Base-by-base conservation (phyloP, 2,329 filamentous ascomycete species). In the Pseudogymnoascus sp. region DNA sequence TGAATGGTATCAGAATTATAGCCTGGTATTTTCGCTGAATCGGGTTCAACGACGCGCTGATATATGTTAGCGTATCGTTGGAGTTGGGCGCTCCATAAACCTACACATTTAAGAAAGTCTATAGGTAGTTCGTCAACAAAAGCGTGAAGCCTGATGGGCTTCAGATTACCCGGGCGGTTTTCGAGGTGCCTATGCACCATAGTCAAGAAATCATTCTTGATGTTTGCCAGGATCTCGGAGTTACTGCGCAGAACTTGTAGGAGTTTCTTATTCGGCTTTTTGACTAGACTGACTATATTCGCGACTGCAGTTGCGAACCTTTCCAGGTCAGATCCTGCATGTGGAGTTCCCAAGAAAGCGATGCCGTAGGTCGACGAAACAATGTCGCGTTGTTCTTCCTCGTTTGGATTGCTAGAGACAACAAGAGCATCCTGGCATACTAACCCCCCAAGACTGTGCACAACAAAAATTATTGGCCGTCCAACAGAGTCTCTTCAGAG, bases 311-410 rank as follows among this genome's bases (percentile, higher is more conserved):
- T 68, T 0, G 70, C 70, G 74, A 72, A 77, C 18, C 70, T 59
- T 0, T 74, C 73, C 63, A 73, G 66, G 71, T 69, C 72, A 0
- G 73, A 68, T 4, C 74, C 74, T 14, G 59, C 67, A 63, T 77
- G 74, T 25, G 76, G 76, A 1, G 75, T 77, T 2, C 76, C 75
- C 67, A 77, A 71, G 62, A 77, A 77, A 5, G 69, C 33, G n/a
- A 77, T 67, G 7, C 73, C 75, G 11, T 61, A 66, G 5, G 63
- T 66, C 16, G 23, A 66, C 5, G 70, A 35, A 40, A 74, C 72
- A 0, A 78, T 67, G 12, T 42, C 63, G 0, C 53, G 67, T 4
- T 76, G 69, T 53, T 75, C 70, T 1, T 12, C 1, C 33, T 75
- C 73, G 0, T 69, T 64, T 44, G 70, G 71, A 28, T 72, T 70